Percentiles rank a stretch among this genome's conserved stretches.
These are phyloP conservation scores for Rutstroemia sydowiana DNA, from an alignment of 2,329 filamentous ascomycete species.

Conservation along the genomic window DNA sequence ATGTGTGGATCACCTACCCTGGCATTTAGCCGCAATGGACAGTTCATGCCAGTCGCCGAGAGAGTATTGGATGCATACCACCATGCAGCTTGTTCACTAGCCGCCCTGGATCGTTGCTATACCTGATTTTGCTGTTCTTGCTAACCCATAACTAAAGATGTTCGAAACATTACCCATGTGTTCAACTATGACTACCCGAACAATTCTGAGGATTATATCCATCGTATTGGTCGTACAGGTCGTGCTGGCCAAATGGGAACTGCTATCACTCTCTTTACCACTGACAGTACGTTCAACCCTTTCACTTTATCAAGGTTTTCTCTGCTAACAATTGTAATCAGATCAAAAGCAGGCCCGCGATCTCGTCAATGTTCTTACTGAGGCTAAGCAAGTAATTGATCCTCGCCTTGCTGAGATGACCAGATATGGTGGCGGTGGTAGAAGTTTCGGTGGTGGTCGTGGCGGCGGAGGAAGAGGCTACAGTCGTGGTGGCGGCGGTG, in stretches of 20 bases:
- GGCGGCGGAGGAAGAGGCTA: slow-evolving; percentile 24
- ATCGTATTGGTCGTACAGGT: slow-evolving; percentile 86
- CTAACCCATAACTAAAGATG: slow-evolving; percentile 92
- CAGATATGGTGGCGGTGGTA: slow-evolving; percentile 65
- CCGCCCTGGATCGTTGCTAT: slow-evolving; percentile 56
- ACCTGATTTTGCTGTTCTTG: slow-evolving; percentile 50
- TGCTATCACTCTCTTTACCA: slow-evolving; percentile 97
- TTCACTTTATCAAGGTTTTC: slow-evolving; percentile 8
- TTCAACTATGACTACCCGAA: slow-evolving; percentile 94
- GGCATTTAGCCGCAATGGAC: slow-evolving; percentile 39
- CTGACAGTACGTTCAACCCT: slow-evolving; percentile 76
- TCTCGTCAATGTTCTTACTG: slow-evolving; percentile 82
- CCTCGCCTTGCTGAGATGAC: slow-evolving; percentile 94
- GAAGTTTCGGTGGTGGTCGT: slow-evolving; percentile 34
- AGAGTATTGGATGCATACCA: slow-evolving; percentile 34
- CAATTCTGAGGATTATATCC: slow-evolving; percentile 93
- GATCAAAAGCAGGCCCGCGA: slow-evolving; percentile 95
- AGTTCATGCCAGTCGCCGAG: slow-evolving; percentile 31
- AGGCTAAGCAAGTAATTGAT: slow-evolving; percentile 97
- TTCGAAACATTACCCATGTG: slow-evolving; percentile 99
- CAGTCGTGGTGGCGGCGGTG: slow-evolving; percentile 47
- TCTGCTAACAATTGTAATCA: slow-evolving; percentile 33
- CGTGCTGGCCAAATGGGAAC: slow-evolving; percentile 91
- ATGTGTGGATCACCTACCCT: slow-evolving; percentile 56
- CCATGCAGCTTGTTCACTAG: slow-evolving; percentile 30